Evolutionary conservation across 148 eudicot genomes (phyloP).

Genomic region (Amaranthus palmeri): DNA sequence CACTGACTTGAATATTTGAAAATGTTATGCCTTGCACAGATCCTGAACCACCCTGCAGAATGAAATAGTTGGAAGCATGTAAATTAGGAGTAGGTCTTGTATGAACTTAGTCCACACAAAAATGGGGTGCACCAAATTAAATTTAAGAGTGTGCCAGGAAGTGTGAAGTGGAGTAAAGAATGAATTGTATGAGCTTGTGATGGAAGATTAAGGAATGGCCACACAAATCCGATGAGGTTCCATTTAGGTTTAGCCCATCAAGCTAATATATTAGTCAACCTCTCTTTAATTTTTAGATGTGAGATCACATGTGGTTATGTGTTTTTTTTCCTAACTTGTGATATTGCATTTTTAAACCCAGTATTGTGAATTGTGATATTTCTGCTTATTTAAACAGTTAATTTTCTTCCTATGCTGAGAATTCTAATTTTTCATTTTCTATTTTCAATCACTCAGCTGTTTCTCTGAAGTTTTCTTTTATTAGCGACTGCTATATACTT

Average conservation of each 20-base stretch:
- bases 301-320: no score
- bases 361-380: not conserved
- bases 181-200: no score
- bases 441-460: not conserved
- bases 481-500: not conserved
- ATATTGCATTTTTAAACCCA: no score
- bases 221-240: no score
- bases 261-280: no score
- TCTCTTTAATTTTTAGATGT: no score
- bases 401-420: not conserved
- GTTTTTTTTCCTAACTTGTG: no score
- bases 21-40: constrained; percentile 72
- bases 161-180: no score
- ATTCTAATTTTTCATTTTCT: not conserved
- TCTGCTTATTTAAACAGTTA: not conserved
- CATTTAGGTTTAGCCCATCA: no score
- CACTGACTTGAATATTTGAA: constrained; percentile 75
- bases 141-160: no score
- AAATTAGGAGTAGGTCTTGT: not conserved
- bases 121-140: not conserved
- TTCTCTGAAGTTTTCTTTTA: not conserved
- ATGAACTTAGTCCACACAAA: not conserved
- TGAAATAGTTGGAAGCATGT: constrained; percentile 2
- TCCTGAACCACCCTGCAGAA: constrained; percentile 83
- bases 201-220: no score